These are phyloP conservation scores for Acanthamoeba castellanii DNA, from an alignment of 208 protist species.

Conservation along the genomic window DNA sequence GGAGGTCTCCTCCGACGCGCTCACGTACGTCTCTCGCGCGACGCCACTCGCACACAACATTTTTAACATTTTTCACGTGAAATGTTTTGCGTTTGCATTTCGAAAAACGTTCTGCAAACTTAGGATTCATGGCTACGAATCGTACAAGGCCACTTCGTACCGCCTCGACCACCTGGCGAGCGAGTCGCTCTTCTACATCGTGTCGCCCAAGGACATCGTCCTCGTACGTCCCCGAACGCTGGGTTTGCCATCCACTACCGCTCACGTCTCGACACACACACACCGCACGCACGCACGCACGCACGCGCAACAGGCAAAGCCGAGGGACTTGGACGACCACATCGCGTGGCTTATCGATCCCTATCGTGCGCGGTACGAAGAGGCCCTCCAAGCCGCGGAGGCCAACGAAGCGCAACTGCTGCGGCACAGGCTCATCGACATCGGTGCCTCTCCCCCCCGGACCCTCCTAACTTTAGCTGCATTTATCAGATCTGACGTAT, in stretches of 20 bases:
- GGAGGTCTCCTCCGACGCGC: conserved; percentile 89
- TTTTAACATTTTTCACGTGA: background rate
- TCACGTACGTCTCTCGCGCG: conserved; percentile 83
- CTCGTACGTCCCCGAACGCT: conserved; percentile 47
- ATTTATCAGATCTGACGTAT: background rate
- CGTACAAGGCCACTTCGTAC: conserved; percentile 58
- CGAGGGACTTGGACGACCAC: conserved; percentile 90
- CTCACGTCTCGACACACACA: background rate
- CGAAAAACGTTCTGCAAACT: background rate
- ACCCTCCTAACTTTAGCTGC: background rate
- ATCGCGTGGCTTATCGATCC: conserved; percentile 84
- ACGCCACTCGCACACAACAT: conserved; percentile 28
- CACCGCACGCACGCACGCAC: background rate
- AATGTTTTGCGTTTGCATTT: background rate
- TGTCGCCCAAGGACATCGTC: conserved; percentile 91
- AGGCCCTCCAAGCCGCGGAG: conserved; percentile 80
- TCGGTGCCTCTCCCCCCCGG: conserved; percentile 68
- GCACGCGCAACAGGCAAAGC: conserved; percentile 76
- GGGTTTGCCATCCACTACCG: background rate
- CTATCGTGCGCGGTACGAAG: conserved; percentile 78
- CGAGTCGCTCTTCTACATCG: conserved; percentile 88
- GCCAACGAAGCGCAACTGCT: conserved; percentile 67
- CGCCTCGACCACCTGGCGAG: conserved; percentile 65
- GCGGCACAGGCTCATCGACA: conserved; percentile 73
- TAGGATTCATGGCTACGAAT: conserved; percentile 65